A percentile compares a stretch with the other conserved stretches of the same genome.
phyloP scores from a whole-genome alignment of 2,329 filamentous ascomycete genomes.

The Cordyceps cateniannulata region DNA sequence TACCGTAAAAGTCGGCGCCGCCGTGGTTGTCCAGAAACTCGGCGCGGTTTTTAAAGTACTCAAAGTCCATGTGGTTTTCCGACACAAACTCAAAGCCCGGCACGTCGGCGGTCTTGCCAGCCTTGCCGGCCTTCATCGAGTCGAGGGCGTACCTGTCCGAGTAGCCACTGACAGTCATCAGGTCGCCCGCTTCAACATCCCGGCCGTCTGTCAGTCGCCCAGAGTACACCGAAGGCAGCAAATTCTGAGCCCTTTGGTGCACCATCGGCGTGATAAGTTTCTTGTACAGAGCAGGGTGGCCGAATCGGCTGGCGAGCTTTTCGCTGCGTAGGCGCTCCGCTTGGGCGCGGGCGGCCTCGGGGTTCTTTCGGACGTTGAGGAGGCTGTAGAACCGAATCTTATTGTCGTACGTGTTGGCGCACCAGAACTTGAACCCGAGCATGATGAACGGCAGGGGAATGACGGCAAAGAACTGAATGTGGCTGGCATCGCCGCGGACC shows the following conservation, averaged over 20 bases:
- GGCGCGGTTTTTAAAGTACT: constrained; percentile 82
- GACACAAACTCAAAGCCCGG: constrained; percentile 86
- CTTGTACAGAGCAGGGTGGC: constrained; percentile 84
- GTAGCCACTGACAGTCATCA: constrained; percentile 61
- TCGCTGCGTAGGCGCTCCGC: constrained; percentile 53
- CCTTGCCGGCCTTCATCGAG: constrained; percentile 57
- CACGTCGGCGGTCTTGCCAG: constrained; percentile 40
- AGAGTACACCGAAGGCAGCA: constrained; percentile 78
- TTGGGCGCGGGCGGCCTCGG: constrained; percentile 42
- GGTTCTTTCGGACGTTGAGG: constrained; percentile 44
- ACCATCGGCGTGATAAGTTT: constrained; percentile 94
- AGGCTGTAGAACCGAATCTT: constrained; percentile 77
- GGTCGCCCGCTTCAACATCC: constrained; percentile 49
- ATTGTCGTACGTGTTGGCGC: constrained; percentile 66
- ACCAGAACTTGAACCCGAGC: constrained; percentile 81
- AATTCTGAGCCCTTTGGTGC: constrained; percentile 79
- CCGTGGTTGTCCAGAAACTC: constrained; percentile 85
- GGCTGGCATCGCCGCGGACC: constrained; percentile 57
- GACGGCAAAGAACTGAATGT: constrained; percentile 57
- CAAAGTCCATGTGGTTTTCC: constrained; percentile 80
- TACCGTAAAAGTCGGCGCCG: constrained; percentile 63
- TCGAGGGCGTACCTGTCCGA: constrained; percentile 78
- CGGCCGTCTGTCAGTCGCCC: constrained; percentile 68
- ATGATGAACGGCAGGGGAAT: constrained; percentile 73
- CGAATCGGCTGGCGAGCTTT: constrained; percentile 71